These are phyloP conservation scores for Candida montana DNA, from an alignment of 805 yeast species.

Conservation along the genomic window DNA sequence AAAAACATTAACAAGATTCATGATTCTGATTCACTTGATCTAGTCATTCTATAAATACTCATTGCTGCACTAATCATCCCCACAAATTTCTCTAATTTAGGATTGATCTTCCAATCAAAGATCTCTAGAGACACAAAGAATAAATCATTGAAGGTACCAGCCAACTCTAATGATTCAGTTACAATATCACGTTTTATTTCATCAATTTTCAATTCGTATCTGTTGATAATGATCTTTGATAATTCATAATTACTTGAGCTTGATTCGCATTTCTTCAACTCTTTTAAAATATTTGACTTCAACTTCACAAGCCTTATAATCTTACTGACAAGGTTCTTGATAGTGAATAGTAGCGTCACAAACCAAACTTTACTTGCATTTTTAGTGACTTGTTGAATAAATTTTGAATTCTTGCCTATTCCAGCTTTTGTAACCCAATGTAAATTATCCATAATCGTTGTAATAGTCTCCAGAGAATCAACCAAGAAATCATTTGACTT, in stretches of 20 bases:
- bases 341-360: constrained; percentile 12
- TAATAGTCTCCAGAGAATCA: constrained; percentile 12
- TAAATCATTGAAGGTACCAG: constrained; percentile 15
- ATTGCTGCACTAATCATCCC: constrained; percentile 13
- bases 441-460: constrained; percentile 17
- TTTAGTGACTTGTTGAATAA: constrained; percentile 2
- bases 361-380: constrained; percentile 18
- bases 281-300: constrained; percentile 4
- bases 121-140: constrained; percentile 16
- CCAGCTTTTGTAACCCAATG: constrained; percentile 14
- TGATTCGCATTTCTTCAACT: constrained; percentile 7
- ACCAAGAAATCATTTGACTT: constrained; percentile 8
- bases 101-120: constrained; percentile 12
- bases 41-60: constrained; percentile 18
- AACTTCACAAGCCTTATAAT: constrained; percentile 6
- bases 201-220: constrained; percentile 10
- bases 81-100: constrained; percentile 10
- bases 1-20: neutral
- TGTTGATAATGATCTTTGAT: constrained; percentile 7
- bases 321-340: constrained; percentile 8
- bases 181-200: constrained; percentile 8
- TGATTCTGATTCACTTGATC: constrained; percentile 1
- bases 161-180: constrained; percentile 8
- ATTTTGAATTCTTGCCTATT: constrained; percentile 11
- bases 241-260: constrained; percentile 1